Evolutionary conservation across 192 early-diverging fungal species (phyloP).

Genomic region (Backusella westeae): DNA sequence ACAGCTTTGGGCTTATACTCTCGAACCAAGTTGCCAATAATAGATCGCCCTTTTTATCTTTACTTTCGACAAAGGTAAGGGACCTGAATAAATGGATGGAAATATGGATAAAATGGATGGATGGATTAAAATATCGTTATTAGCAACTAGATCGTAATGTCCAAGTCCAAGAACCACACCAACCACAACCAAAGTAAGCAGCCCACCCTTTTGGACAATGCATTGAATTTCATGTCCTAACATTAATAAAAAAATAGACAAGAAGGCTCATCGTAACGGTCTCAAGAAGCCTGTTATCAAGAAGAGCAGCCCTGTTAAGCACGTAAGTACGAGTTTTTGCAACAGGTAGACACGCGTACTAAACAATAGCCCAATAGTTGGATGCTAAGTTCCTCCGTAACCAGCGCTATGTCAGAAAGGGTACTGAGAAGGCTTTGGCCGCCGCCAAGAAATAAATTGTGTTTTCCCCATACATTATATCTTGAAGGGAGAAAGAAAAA

Average conservation of each 20-base stretch:
- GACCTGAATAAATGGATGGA: neutral
- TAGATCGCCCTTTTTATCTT: slow-evolving; percentile 10
- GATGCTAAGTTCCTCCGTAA: slow-evolving; percentile 95
- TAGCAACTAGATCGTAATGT: slow-evolving; percentile 46
- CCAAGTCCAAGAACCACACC: slow-evolving; percentile 99
- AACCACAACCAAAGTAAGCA: slow-evolving; percentile 98
- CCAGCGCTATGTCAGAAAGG: slow-evolving; percentile 93
- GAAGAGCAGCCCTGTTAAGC: slow-evolving; percentile 90
- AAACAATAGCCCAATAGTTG: slow-evolving; percentile 12
- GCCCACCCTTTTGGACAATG: no score
- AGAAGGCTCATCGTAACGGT: slow-evolving; percentile 99
- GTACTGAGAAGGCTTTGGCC: slow-evolving; percentile 44
- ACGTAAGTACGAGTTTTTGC: slow-evolving; percentile 53
- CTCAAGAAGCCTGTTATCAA: slow-evolving; percentile 95
- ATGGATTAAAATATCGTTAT: neutral
- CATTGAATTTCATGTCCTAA: neutral
- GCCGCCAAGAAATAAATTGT: neutral
- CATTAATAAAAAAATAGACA: slow-evolving; percentile 46
- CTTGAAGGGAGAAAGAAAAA: neutral
- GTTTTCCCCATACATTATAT: neutral
- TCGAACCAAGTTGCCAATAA: neutral
- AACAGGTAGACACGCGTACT: neutral
- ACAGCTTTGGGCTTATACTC: neutral
- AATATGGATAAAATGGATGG: neutral
- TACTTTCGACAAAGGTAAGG: slow-evolving; percentile 13